Conservation (phyloP, 2,329 filamentous ascomycete species). For the Xylariales sp. region DNA sequence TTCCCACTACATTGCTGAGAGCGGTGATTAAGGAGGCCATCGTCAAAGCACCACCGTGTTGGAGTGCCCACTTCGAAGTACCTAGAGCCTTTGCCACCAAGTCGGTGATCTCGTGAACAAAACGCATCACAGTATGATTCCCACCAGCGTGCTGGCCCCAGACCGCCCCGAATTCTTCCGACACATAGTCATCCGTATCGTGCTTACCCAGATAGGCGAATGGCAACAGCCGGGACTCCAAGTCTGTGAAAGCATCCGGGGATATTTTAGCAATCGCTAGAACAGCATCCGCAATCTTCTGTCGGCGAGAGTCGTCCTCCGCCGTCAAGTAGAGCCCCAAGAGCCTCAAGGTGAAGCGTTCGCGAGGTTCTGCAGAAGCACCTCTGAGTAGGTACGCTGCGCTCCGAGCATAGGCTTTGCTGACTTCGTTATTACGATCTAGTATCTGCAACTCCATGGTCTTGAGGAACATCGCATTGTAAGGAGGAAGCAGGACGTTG, state of each 20-base stretch:
- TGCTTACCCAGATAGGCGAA: conserved; percentile 86
- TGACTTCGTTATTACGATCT: conserved; percentile 92
- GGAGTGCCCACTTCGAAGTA: conserved; percentile 82
- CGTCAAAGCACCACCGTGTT: conserved; percentile 80
- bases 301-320: conserved; percentile 70
- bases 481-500: conserved; percentile 66
- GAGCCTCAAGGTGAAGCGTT: conserved; percentile 47
- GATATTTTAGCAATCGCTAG: conserved; percentile 80
- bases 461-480: conserved; percentile 71
- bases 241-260: conserved; percentile 77
- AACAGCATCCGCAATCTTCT: conserved; percentile 78
- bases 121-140: conserved; percentile 73
- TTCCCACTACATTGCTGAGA: conserved; percentile 54
- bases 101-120: conserved; percentile 73
- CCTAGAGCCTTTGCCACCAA: conserved; percentile 66
- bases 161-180: conserved; percentile 74
- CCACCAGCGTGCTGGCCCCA: conserved; percentile 92
- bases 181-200: conserved; percentile 75
- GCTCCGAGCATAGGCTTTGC: conserved; percentile 79
- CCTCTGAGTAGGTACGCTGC: conserved; percentile 77
- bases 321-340: conserved; percentile 74
- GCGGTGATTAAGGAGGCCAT: conserved; percentile 69
- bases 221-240: conserved; percentile 72
- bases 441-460: conserved; percentile 76
- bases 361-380: conserved; percentile 43